Percentiles rank a stretch among this genome's conserved stretches.
Evolutionary conservation across 2,329 filamentous ascomycete species (phyloP).

Genomic region (Microdochium bolleyi): DNA sequence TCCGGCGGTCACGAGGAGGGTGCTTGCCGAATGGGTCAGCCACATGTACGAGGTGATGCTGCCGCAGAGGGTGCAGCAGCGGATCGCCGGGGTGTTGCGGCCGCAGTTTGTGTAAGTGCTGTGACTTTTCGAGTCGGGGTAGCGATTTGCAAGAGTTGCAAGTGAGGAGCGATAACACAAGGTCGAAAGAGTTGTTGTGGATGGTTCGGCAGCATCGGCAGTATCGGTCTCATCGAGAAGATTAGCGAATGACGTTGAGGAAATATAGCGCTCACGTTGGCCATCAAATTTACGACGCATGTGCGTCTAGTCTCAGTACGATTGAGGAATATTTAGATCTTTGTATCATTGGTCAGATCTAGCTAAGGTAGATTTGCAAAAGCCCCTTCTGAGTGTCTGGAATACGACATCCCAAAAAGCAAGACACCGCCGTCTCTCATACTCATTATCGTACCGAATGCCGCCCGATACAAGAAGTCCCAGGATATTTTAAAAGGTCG

Average conservation of each 20-base stretch:
- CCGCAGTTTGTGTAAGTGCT: constrained; percentile 1
- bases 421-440: background rate
- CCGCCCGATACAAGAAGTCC: background rate
- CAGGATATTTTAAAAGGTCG: too few species aligned
- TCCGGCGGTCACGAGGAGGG: constrained; percentile 46
- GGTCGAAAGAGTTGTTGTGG: background rate
- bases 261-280: too few species aligned
- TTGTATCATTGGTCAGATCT: background rate
- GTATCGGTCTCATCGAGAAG: too few species aligned
- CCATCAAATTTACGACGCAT: too few species aligned
- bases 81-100: background rate
- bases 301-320: too few species aligned
- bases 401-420: too few species aligned
- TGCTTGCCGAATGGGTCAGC: constrained; percentile 45
- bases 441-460: background rate
- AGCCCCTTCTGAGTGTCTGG: too few species aligned
- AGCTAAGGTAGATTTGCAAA: too few species aligned
- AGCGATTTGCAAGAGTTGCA: background rate
- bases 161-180: background rate
- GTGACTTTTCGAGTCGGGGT: background rate
- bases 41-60: constrained; percentile 31
- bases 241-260: too few species aligned
- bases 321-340: too few species aligned
- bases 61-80: background rate
- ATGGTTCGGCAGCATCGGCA: too few species aligned